Percentiles rank a stretch among this genome's conserved stretches.
phyloP scores from a whole-genome alignment of 1,284 basidiomycete species.

The Stygiomarasmius scandens region DNA sequence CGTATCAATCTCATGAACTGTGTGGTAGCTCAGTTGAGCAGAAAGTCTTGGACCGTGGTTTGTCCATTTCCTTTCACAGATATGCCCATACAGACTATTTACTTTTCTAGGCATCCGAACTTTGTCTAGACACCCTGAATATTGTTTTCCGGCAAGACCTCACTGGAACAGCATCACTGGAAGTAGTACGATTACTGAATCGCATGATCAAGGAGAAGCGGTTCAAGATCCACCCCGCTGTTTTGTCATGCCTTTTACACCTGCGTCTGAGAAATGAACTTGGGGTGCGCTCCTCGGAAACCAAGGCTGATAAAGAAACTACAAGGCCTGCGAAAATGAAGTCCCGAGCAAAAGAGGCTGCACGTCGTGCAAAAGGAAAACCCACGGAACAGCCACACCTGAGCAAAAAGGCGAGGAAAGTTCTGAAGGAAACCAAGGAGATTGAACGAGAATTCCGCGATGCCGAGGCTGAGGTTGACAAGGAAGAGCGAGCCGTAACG shows the following conservation, averaged over 20 bases:
- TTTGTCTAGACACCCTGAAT: slow-evolving; percentile 82
- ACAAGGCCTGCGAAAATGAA: slow-evolving; percentile 29
- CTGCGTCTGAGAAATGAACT: slow-evolving; percentile 91
- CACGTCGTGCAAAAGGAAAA: slow-evolving; percentile 59
- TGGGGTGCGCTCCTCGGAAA: slow-evolving; percentile 74
- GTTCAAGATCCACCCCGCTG: slow-evolving; percentile 89
- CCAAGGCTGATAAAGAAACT: slow-evolving; percentile 58
- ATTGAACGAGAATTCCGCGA: slow-evolving; percentile 90
- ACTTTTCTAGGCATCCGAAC: slow-evolving; percentile 65
- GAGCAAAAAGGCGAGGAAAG: slow-evolving; percentile 87
- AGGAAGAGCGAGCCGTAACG: slow-evolving; percentile 84
- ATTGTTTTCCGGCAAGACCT: slow-evolving; percentile 82
- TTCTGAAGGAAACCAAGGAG: slow-evolving; percentile 80
- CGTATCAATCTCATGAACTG: slow-evolving; percentile 90
- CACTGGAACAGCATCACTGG: slow-evolving; percentile 81
- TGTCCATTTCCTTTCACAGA: slow-evolving; percentile 26
- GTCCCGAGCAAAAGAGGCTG: slow-evolving; percentile 53
- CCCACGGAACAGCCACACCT: slow-evolving; percentile 68
- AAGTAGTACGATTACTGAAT: slow-evolving; percentile 89
- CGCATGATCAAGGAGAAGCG: slow-evolving; percentile 95
- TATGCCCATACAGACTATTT: not conserved
- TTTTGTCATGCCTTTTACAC: slow-evolving; percentile 84
- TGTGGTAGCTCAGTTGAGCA: slow-evolving; percentile 83
- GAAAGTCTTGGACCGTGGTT: slow-evolving; percentile 87
- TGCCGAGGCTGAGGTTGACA: slow-evolving; percentile 93